Evolutionary conservation across 805 yeast species (phyloP).

Genomic region (Yamadazyma scolyti): DNA sequence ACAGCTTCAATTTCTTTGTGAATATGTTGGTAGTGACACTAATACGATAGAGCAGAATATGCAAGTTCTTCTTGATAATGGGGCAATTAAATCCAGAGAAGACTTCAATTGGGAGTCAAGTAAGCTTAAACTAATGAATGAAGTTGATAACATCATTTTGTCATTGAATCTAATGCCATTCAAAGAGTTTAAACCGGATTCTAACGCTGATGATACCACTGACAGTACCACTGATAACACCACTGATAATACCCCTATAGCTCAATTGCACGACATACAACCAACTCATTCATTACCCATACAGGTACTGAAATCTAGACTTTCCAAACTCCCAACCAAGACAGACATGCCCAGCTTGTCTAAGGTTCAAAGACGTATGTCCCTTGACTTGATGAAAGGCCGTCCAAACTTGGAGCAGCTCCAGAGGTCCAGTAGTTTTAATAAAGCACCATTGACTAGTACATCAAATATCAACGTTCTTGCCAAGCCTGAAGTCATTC

Average conservation of each 20-base stretch:
- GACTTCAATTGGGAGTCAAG: slow-evolving; percentile 12
- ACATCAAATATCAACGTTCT: slow-evolving; percentile 31
- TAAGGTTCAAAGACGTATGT: slow-evolving; percentile 20
- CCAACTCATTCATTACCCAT: too few relatives aligned
- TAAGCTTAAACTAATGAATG: slow-evolving; percentile 12
- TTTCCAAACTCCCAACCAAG: too few relatives aligned
- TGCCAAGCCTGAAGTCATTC: slow-evolving; percentile 23
- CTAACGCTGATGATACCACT: too few relatives aligned
- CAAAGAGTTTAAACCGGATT: neutral
- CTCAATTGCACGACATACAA: too few relatives aligned
- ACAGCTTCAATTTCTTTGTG: slow-evolving; percentile 11
- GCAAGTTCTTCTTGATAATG: slow-evolving; percentile 3
- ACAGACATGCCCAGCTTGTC: slow-evolving; percentile 19
- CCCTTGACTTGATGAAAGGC: slow-evolving; percentile 25
- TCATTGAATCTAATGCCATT: slow-evolving; percentile 9
- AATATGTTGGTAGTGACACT: slow-evolving; percentile 8
- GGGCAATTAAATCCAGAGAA: slow-evolving; percentile 6
- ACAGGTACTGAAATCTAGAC: too few relatives aligned
- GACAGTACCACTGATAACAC: too few relatives aligned
- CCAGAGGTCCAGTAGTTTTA: slow-evolving; percentile 14
- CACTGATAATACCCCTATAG: too few relatives aligned
- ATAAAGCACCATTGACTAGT: slow-evolving; percentile 27
- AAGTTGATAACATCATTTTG: slow-evolving; percentile 13
- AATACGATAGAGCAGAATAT: slow-evolving; percentile 5
- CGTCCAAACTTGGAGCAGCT: slow-evolving; percentile 7